Evolutionary conservation across 441 rosid species (phyloP).

Genomic region (Metrosideros polymorpha): DNA sequence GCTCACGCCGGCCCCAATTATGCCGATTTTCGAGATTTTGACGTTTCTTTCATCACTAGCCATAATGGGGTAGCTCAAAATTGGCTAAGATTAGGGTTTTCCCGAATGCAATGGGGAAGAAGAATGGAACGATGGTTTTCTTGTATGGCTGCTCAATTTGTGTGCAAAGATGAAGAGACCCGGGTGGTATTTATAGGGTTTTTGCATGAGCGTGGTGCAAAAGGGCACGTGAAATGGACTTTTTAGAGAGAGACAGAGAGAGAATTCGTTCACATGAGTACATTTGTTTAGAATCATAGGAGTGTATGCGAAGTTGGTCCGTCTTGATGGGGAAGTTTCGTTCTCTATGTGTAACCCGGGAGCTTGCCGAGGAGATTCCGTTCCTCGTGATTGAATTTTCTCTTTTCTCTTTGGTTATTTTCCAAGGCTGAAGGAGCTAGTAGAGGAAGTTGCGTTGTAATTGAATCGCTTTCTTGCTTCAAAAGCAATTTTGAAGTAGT

Average conservation of each 20-base stretch:
- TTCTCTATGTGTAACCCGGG: neutral
- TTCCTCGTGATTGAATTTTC: neutral
- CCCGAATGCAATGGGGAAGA: neutral
- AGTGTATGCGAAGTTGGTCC: neutral
- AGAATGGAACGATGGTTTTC: neutral
- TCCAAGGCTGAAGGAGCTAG: neutral
- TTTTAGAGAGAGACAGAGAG: neutral
- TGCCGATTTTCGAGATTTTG: constrained; percentile 32
- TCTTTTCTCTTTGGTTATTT: neutral
- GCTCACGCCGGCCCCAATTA: constrained; percentile 80
- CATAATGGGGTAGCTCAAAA: neutral
- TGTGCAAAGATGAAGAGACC: neutral
- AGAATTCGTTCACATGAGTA: no score
- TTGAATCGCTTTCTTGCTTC: neutral
- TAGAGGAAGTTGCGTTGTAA: neutral
- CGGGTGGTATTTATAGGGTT: neutral
- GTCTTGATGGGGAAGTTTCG: neutral
- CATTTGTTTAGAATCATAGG: neutral
- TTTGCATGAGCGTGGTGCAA: neutral
- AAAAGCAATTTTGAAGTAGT: neutral
- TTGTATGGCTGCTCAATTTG: neutral
- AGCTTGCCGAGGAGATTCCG: neutral
- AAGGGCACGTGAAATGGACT: constrained; percentile 11
- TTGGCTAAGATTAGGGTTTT: neutral
- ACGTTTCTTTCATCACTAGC: neutral